These are phyloP conservation scores for Lentinula detonsa DNA, from an alignment of 768 basidiomycete genomes.

Conservation along the genomic window DNA sequence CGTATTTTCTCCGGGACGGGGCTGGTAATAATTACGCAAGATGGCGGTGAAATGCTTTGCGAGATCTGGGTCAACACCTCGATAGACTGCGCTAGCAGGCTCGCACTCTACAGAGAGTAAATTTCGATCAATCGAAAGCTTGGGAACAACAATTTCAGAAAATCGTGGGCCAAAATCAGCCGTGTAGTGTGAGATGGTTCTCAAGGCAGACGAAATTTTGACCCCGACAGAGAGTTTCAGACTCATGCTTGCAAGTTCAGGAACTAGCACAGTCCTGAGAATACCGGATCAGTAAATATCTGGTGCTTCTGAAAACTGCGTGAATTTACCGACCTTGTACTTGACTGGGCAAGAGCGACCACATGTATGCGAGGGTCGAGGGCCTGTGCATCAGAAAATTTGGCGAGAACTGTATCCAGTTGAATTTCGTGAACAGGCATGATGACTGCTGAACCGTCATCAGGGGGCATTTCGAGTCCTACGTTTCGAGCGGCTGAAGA, in stretches of 20 bases:
- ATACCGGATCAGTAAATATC: constrained; percentile 3
- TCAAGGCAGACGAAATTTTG: constrained; percentile 49
- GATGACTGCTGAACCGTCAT: constrained; percentile 24
- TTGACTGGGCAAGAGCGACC: constrained; percentile 42
- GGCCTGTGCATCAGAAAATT: constrained; percentile 35
- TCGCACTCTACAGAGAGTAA: constrained; percentile 43
- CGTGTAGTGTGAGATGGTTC: constrained; percentile 56
- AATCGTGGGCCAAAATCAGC: constrained; percentile 54
- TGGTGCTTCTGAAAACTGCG: neutral
- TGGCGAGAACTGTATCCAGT: constrained; percentile 34
- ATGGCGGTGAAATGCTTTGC: constrained; percentile 51
- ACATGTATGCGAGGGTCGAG: constrained; percentile 35
- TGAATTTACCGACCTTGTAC: constrained; percentile 36
- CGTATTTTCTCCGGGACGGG: constrained; percentile 32
- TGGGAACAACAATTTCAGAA: constrained; percentile 42
- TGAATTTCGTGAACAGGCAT: constrained; percentile 55
- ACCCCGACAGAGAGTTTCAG: constrained; percentile 50
- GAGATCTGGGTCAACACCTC: constrained; percentile 32
- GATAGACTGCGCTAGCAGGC: constrained; percentile 42
- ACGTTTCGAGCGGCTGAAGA: constrained; percentile 25
- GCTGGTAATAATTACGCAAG: constrained; percentile 36
- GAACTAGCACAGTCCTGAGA: constrained; percentile 36
- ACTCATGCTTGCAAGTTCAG: constrained; percentile 37
- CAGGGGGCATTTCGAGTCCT: constrained; percentile 16
- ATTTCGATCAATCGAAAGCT: constrained; percentile 33